Evolutionary conservation across 1,284 basidiomycete species (phyloP).

Genomic region (Microbotryum violaceum): DNA sequence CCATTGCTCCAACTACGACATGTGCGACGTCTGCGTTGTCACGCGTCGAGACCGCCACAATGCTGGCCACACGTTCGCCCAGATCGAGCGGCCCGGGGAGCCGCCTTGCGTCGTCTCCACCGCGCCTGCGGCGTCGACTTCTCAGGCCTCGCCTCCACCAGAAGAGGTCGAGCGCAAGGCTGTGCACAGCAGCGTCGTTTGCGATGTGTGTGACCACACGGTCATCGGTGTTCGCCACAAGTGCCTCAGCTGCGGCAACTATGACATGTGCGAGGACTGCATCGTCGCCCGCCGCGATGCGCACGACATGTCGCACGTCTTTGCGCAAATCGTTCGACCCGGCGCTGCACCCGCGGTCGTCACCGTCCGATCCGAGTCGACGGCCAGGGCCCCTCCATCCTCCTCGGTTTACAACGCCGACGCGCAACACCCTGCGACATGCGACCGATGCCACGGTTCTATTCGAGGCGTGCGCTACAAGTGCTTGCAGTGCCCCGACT

Average conservation of each 20-base stretch:
- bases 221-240: constrained; percentile 35
- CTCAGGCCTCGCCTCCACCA: neutral
- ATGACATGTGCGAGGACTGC: constrained; percentile 55
- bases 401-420: neutral
- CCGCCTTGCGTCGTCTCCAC: neutral
- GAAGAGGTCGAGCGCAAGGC: neutral
- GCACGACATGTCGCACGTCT: constrained; percentile 7
- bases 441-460: constrained; percentile 48
- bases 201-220: constrained; percentile 35
- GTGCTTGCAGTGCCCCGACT: constrained; percentile 36
- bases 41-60: neutral
- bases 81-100: constrained; percentile 15
- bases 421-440: constrained; percentile 30
- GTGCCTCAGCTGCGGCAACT: constrained; percentile 42
- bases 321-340: constrained; percentile 18
- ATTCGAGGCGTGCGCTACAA: constrained; percentile 65
- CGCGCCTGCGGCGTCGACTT: neutral
- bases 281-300: constrained; percentile 6
- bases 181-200: constrained; percentile 19
- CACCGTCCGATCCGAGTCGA: neutral
- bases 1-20: constrained; percentile 50
- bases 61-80: constrained; percentile 13
- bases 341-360: neutral
- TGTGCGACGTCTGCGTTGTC: constrained; percentile 48
- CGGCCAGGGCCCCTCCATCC: too few relatives aligned